phyloP scores from a whole-genome alignment of 1,139 yeast genomes.

The Yamadazyma membranifaciens region DNA sequence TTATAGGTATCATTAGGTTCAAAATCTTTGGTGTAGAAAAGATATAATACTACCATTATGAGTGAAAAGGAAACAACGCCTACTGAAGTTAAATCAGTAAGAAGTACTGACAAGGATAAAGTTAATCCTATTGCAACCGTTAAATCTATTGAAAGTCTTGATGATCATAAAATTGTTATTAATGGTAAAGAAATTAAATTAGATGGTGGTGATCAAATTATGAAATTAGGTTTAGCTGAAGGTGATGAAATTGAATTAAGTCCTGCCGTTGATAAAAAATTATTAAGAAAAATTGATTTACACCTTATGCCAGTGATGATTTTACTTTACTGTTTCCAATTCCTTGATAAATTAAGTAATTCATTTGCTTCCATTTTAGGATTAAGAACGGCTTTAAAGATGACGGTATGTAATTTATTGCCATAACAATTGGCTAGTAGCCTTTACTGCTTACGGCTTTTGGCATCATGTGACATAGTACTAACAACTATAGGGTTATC shows the following conservation, averaged over 20 bases:
- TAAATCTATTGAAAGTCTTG: constrained; percentile 8
- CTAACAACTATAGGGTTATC: no score
- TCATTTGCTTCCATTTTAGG: constrained; percentile 65
- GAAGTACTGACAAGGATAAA: constrained; percentile 1
- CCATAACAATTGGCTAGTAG: no score
- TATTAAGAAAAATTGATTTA: constrained; percentile 49
- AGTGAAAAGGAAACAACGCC: neutral
- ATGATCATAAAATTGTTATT: constrained; percentile 8
- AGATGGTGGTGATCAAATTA: constrained; percentile 33
- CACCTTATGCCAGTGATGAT: constrained; percentile 56
- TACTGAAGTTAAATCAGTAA: no score
- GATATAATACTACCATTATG: neutral
- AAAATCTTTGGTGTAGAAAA: no score
- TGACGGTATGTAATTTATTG: constrained; percentile 51
- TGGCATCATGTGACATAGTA: no score
- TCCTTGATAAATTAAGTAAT: constrained; percentile 62
- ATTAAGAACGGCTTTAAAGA: constrained; percentile 42
- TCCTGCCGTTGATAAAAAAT: constrained; percentile 16
- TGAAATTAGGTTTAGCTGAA: constrained; percentile 24
- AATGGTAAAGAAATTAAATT: constrained; percentile 12
- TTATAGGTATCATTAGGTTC: no score
- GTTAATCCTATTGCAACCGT: neutral
- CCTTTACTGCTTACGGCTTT: no score
- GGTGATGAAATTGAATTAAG: constrained; percentile 18
- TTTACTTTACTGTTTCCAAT: constrained; percentile 55